These are phyloP conservation scores for Penicillium soppii DNA, from an alignment of 495 filamentous ascomycete genomes.

Conservation along the genomic window DNA sequence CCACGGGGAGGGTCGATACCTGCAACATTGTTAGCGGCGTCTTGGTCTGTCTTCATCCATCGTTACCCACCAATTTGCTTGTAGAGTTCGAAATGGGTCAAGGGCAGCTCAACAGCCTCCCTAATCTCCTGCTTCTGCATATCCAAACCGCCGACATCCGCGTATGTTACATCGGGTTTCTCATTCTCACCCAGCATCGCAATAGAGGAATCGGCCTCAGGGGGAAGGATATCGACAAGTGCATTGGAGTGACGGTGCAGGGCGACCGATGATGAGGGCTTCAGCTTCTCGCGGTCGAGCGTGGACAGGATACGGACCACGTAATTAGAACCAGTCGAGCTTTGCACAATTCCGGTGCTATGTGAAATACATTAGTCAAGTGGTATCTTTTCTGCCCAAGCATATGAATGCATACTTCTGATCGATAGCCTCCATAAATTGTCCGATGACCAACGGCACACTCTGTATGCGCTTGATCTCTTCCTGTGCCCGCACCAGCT, in stretches of 20 bases:
- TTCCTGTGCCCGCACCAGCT: slow-evolving; percentile 95
- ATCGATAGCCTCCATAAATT: slow-evolving; percentile 99
- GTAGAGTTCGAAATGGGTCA: slow-evolving; percentile 97
- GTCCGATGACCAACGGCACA: slow-evolving; percentile 94
- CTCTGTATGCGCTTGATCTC: slow-evolving; percentile 99
- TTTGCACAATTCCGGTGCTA: slow-evolving; percentile 97
- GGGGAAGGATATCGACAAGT: slow-evolving; percentile 95
- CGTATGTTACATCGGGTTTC: slow-evolving; percentile 98
- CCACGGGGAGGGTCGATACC: slow-evolving; percentile 97
- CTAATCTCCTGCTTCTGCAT: slow-evolving; percentile 99
- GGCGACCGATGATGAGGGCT: slow-evolving; percentile 95
- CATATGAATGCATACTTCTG: slow-evolving; percentile 70
- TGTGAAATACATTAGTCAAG: slow-evolving; percentile 24
- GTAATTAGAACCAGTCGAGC: slow-evolving; percentile 97
- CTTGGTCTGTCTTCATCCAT: background rate
- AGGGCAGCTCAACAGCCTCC: slow-evolving; percentile 92
- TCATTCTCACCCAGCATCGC: slow-evolving; percentile 95
- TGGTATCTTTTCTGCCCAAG: background rate
- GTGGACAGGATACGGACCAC: slow-evolving; percentile 98
- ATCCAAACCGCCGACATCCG: slow-evolving; percentile 94
- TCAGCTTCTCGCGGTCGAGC: slow-evolving; percentile 95
- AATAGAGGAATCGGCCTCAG: slow-evolving; percentile 96
- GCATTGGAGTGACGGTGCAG: slow-evolving; percentile 98
- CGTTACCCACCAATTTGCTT: slow-evolving; percentile 74
- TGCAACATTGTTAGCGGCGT: slow-evolving; percentile 29